Evolutionary conservation across 2,329 filamentous ascomycete species (phyloP), one percentile per base, ranked within the genome.

Genomic region (Coniochaeta sp.): DNA sequence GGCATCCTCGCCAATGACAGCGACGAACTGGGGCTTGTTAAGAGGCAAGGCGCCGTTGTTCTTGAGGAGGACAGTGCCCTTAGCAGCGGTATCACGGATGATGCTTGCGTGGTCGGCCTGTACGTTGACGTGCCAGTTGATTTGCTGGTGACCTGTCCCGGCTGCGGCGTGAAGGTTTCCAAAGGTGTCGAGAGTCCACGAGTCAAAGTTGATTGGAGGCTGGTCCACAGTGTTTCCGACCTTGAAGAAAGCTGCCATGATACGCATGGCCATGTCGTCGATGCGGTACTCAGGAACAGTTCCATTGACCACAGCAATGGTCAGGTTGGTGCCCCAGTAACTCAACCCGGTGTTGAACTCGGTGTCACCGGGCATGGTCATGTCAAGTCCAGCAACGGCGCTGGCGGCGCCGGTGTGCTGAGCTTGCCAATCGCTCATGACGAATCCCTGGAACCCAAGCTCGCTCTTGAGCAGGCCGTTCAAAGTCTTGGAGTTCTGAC

Each of bases 261-360:
- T 96, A 67, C 95, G 87, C 73, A 91, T 89, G 6, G 86, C 90
- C 88, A 96, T 96, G 70, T 98, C 95, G 67, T 97, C 93, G 11
- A 98, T 72, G 58, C 93, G 85, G 83, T 89, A 96, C 66, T 90
- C 85, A 0, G 93, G 91, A 34, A 98, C 78, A 0, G 92, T 96
- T 38, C 93, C 93, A 70, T 98, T 97, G 66, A 96, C 74, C 6
- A 97, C 87, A 1, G 90, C 90, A 56, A 96, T 78, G 1, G 93
- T 97, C 66, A 98, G 74, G 74, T 98, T 98, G 31, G 87, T 77
- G 11, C 93, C 93, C 89, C 90, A 96, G 79, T 81, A 96, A 19
- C 87, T 88, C 58, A 75, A 73, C 7, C 89, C 89, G 4, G 82
- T 85, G 72, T 89, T 85, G 76, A 97, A 96, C 22, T 76, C 65